Conservation (phyloP, 2,329 filamentous ascomycete genomes). For the Coniochaeta prunicola region DNA sequence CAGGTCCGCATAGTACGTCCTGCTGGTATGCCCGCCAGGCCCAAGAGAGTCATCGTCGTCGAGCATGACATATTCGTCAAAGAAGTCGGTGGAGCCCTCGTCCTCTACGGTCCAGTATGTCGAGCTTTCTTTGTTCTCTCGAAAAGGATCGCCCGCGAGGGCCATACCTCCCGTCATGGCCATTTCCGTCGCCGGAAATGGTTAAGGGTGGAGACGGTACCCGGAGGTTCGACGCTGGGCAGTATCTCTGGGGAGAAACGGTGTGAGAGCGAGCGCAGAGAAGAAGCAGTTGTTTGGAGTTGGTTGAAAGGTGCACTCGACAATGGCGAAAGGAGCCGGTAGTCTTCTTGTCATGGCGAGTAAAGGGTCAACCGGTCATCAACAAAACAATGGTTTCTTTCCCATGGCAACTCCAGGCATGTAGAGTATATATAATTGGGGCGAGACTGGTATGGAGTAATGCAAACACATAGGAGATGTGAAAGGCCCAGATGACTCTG, state of each 20-base stretch:
- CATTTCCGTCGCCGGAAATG: conserved; percentile 11
- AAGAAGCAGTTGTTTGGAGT: not conserved
- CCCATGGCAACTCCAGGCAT: conserved; percentile 1
- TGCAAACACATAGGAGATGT: not conserved
- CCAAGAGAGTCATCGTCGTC: conserved; percentile 10
- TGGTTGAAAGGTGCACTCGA: not conserved
- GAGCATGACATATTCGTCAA: conserved; percentile 18
- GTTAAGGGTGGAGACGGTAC: not conserved
- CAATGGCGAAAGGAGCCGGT: not conserved
- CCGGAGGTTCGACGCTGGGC: not conserved
- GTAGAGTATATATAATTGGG: not conserved
- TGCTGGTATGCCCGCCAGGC: conserved; percentile 5
- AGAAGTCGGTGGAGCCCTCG: conserved; percentile 15
- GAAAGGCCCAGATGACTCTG: not conserved
- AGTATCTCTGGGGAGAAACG: not conserved
- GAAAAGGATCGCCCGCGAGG: conserved; percentile 8
- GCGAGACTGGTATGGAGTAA: not conserved
- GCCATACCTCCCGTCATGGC: conserved; percentile 11
- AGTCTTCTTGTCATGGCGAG: not conserved
- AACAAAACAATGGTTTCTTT: not conserved
- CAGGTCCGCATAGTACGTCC: conserved; percentile 6
- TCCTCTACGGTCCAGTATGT: conserved; percentile 9
- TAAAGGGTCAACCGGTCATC: not conserved
- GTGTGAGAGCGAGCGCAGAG: not conserved
- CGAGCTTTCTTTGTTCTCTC: conserved; percentile 15